Conservation (phyloP, 148 eudicot genomes). For the Beta vulgaris region DNA sequence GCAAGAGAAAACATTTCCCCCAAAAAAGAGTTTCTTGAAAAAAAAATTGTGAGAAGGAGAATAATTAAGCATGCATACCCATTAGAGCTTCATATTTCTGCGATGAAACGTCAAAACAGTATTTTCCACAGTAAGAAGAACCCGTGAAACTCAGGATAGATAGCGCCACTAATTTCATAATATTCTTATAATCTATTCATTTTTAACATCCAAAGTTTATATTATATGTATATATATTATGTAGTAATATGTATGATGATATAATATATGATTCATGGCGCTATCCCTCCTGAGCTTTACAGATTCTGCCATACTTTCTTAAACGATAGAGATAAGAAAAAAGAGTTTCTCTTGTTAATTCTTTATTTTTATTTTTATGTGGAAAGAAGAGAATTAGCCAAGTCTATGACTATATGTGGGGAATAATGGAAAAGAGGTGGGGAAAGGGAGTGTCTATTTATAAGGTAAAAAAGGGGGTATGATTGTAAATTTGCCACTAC, state of each 20-base stretch:
- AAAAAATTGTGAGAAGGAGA: neutral
- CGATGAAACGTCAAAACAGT: neutral
- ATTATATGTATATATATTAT: neutral
- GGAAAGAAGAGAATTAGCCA: constrained; percentile 10
- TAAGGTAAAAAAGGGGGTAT: constrained; percentile 20
- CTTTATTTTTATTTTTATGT: neutral
- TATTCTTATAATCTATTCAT: neutral
- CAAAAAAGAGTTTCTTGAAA: neutral
- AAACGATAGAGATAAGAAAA: neutral
- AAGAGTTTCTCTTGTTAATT: neutral
- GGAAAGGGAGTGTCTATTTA: constrained; percentile 31
- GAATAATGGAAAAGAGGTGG: constrained; percentile 9
- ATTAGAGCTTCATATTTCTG: too few relatives aligned
- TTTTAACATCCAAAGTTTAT: too few relatives aligned
- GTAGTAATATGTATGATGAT: neutral
- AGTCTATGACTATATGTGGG: constrained; percentile 5
- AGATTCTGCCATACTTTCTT: constrained; percentile 48
- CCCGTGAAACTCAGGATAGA: constrained; percentile 54
- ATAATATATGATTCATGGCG: constrained; percentile 39
- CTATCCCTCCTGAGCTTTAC: constrained; percentile 99
- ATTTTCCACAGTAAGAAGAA: constrained; percentile 26
- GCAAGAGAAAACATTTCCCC: too few relatives aligned
- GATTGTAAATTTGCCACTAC: neutral
- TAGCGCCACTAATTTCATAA: constrained; percentile 34
- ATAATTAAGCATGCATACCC: constrained; percentile 16